phyloP scores from a whole-genome alignment of 139 green algal genomes.

The Chlamydomonas applanata region DNA sequence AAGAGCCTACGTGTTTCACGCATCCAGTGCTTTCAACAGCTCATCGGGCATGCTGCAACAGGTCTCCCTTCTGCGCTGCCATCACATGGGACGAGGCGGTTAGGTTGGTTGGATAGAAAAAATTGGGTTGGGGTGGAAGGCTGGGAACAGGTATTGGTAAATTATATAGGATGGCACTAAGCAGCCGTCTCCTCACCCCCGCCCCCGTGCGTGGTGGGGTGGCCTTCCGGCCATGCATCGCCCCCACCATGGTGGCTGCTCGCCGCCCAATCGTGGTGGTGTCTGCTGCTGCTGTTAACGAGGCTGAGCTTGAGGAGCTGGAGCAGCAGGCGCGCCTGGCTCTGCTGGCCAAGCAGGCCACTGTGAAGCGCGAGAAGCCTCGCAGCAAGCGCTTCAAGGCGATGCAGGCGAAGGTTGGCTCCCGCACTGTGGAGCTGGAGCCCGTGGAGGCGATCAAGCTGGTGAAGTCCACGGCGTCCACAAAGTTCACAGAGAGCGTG shows the following conservation, averaged over 20 bases:
- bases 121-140: no score
- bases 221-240: no score
- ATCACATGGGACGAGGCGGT: no score
- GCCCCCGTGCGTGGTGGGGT: no score
- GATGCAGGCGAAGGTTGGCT: slow-evolving; percentile 43
- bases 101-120: no score
- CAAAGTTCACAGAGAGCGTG: slow-evolving; percentile 96
- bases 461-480: slow-evolving; percentile 64
- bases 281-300: background rate
- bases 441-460: slow-evolving; percentile 73
- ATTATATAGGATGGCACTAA: no score
- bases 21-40: no score
- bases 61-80: no score
- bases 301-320: slow-evolving; percentile 2
- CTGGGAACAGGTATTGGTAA: no score
- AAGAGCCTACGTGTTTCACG: no score
- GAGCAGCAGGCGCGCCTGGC: background rate
- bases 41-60: no score
- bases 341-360: background rate
- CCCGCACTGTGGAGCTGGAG: slow-evolving; percentile 43
- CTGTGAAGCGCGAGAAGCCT: slow-evolving; percentile 31
- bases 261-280: background rate
- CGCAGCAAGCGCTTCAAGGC: slow-evolving; percentile 52
- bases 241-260: background rate
- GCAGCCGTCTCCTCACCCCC: no score